phyloP scores from a whole-genome alignment of 345 rosid species.

The Euclidium syriacum region DNA sequence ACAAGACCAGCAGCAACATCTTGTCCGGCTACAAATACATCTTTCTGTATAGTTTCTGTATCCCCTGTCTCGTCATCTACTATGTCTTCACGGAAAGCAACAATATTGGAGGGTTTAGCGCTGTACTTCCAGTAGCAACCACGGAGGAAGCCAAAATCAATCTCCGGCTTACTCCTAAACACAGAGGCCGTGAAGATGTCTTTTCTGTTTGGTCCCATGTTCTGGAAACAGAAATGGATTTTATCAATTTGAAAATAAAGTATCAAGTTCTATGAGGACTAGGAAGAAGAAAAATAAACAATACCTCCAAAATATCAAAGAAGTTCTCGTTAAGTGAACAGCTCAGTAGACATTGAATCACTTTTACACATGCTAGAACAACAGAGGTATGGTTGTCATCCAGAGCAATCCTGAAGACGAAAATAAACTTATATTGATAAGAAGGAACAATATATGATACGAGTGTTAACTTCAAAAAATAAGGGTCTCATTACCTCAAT shows the following conservation, averaged over 20 bases:
- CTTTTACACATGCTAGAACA: constrained; percentile 66
- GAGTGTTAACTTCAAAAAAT: constrained; percentile 13
- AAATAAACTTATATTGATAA: constrained; percentile 5
- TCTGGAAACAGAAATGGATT: constrained; percentile 40
- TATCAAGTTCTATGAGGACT: background rate
- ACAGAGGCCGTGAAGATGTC: constrained; percentile 66
- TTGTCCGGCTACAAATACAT: constrained; percentile 76
- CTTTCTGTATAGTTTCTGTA: constrained; percentile 73
- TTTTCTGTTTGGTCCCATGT: constrained; percentile 36
- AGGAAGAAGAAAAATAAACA: constrained; percentile 5
- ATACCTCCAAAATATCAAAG: constrained; percentile 73
- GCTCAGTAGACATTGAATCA: constrained; percentile 57
- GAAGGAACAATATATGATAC: background rate
- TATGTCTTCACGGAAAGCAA: constrained; percentile 39
- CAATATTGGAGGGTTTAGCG: constrained; percentile 77
- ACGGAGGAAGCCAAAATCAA: constrained; percentile 65
- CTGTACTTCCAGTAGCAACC: constrained; percentile 95
- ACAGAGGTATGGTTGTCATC: constrained; percentile 87
- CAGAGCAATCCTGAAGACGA: constrained; percentile 63
- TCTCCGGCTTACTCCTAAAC: constrained; percentile 76
- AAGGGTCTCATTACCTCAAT: constrained; percentile 51
- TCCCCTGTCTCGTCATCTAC: constrained; percentile 54
- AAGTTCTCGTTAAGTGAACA: constrained; percentile 58
- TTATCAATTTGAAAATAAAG: constrained; percentile 6
- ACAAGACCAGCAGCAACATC: constrained; percentile 91